Evolutionary conservation across 768 basidiomycete genomes (phyloP), one percentile per base, ranked within the genome.

Genomic region (Pluteus cervinus): DNA sequence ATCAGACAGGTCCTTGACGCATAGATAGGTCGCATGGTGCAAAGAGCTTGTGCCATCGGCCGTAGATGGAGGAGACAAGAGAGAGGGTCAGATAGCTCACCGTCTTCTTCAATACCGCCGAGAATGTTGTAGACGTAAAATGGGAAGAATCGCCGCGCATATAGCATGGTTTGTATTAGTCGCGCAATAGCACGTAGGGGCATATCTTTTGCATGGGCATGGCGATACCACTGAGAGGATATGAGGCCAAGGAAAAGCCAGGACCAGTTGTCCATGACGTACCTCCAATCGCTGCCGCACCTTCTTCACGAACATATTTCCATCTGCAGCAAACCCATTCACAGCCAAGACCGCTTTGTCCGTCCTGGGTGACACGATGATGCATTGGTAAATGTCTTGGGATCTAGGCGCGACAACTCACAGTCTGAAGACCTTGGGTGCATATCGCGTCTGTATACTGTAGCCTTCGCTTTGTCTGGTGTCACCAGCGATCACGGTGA

Each of bases 61-160:
- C n/a, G n/a, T n/a, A n/a, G 55, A 46, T 37, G 40, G 51, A 52
- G 48, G 35, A 45, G 47, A 32, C 28, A 37, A 45, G 37, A 33
- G 39, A 45, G 37, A 47, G 50, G 40, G 37, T 39, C 20, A 31
- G 23, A 15, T 10, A 37, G 72, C 85, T 49, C 53, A 92, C 92
- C 92, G 56, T 96, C 92, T 55, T 92, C 92, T 59, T 97, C 92
- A 45, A 96, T 89, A 29, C 92, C 92, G 36, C 90, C 89, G 23
- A 97, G 79, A 55, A 97, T 91, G 61, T 93, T 93, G 71, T 89
- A 93, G 22, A 94, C 86, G 61, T 94, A 99, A 73, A 86, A 98
- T 1, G 96, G 96, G 79, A 99, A 99, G 71, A 96, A 94, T 36
- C 94, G 82, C 46, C 86, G 84, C 26, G 75, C 85, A 58, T 99